Evolutionary conservation across 2,329 filamentous ascomycete species (phyloP).

Genomic region (Fonsecaea erecta): DNA sequence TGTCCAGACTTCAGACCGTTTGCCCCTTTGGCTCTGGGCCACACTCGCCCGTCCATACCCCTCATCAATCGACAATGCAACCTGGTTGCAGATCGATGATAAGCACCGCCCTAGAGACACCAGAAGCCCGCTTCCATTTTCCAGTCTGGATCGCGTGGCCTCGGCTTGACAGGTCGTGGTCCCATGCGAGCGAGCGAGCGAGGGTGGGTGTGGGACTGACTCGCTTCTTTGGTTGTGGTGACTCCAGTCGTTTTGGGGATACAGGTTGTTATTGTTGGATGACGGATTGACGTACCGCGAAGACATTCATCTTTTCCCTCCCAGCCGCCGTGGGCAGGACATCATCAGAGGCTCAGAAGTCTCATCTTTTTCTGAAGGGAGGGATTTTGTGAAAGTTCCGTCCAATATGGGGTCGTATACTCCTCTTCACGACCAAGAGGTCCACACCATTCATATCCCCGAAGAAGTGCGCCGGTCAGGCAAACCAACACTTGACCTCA

Average conservation of each 20-base stretch:
- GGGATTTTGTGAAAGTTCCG: background rate
- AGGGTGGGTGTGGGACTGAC: background rate
- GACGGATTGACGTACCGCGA: background rate
- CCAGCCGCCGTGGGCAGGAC: background rate
- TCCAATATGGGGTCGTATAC: slow-evolving; percentile 32
- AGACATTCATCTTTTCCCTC: background rate
- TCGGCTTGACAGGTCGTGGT: slow-evolving; percentile 5
- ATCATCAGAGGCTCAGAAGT: background rate
- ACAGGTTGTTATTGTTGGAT: too few relatives aligned
- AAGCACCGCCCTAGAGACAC: background rate
- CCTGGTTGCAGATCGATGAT: slow-evolving; percentile 11
- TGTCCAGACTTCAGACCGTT: slow-evolving; percentile 4
- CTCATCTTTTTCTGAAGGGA: background rate
- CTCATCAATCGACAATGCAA: slow-evolving; percentile 17
- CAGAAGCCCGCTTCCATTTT: background rate
- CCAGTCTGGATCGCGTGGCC: slow-evolving; percentile 3
- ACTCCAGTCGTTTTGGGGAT: background rate
- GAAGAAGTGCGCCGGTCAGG: slow-evolving; percentile 29
- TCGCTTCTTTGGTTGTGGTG: background rate
- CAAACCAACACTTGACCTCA: slow-evolving; percentile 30
- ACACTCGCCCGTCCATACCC: too few relatives aligned
- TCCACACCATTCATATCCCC: slow-evolving; percentile 34
- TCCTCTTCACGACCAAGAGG: slow-evolving; percentile 30
- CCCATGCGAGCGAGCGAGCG: too few relatives aligned
- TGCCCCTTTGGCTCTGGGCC: slow-evolving; percentile 1